phyloP scores from a whole-genome alignment of 78 protist genomes.

The Dictyostelium brefeldianum region DNA sequence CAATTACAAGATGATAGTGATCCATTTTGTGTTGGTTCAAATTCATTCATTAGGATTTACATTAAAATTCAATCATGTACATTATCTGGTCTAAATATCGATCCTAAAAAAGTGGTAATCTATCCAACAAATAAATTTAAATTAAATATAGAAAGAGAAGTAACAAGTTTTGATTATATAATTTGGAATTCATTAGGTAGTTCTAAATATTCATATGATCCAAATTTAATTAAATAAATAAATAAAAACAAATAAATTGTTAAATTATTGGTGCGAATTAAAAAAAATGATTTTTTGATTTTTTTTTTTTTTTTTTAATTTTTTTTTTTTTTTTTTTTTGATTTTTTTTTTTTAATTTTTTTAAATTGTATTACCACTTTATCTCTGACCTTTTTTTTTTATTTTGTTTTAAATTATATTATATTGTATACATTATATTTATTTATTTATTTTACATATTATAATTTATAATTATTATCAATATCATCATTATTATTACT shows the following conservation, averaged over 20 bases:
- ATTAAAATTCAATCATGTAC: slow-evolving; percentile 34
- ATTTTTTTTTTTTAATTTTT: neutral
- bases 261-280: no score
- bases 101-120: slow-evolving; percentile 51
- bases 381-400: no score
- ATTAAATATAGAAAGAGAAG: slow-evolving; percentile 58
- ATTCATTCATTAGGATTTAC: slow-evolving; percentile 32
- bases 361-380: neutral
- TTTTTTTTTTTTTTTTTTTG: neutral
- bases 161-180: slow-evolving; percentile 53
- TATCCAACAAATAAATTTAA: slow-evolving; percentile 72
- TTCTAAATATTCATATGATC: slow-evolving; percentile 32
- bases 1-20: slow-evolving; percentile 16
- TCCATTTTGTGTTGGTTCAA: slow-evolving; percentile 60
- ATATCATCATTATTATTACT: neutral
- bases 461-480: neutral
- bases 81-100: slow-evolving; percentile 43
- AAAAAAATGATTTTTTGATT: no score
- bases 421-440: neutral
- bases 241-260: no score
- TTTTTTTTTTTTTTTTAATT: neutral
- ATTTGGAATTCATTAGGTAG: slow-evolving; percentile 75
- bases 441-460: neutral
- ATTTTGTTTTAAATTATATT: no score
- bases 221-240: neutral